phyloP scores from a whole-genome alignment of 179 eudicot genomes.

The Silene coronaria region DNA sequence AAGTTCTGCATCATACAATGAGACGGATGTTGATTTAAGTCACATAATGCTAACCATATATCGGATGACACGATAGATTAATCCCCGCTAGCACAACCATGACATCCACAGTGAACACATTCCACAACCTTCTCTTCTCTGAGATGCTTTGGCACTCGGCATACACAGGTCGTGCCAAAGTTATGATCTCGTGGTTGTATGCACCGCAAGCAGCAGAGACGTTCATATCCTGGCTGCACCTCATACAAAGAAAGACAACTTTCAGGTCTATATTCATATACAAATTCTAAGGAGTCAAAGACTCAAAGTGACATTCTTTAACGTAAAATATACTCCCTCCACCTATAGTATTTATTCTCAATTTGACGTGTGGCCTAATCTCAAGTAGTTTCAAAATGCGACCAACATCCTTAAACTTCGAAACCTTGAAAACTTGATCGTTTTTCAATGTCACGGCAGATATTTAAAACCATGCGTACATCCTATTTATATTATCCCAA shows the following conservation, averaged over 20 bases:
- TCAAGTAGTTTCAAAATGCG: too few species aligned
- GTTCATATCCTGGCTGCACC: conserved; percentile 87
- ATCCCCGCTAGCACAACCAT: conserved; percentile 91
- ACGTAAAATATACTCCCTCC: too few species aligned
- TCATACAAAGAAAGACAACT: not conserved
- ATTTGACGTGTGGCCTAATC: too few species aligned
- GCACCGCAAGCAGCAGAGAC: conserved; percentile 82
- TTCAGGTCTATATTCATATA: not conserved
- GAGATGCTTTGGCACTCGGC: conserved; percentile 84
- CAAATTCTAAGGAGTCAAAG: not conserved
- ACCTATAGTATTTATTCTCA: too few species aligned
- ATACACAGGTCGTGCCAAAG: conserved; percentile 84
- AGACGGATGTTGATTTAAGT: too few species aligned
- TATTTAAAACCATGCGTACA: too few species aligned
- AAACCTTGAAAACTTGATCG: too few species aligned
- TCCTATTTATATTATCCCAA: too few species aligned
- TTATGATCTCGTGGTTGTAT: conserved; percentile 82
- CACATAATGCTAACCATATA: not conserved
- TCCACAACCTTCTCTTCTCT: conserved; percentile 88
- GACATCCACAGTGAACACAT: conserved; percentile 83
- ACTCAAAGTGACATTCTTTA: not conserved
- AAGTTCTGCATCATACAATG: not conserved
- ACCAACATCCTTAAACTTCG: too few species aligned
- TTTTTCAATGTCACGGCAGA: too few species aligned
- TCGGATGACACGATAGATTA: conserved; percentile 21